Evolutionary conservation across 1,139 yeast genomes (phyloP).

Genomic region (Candida labiduridarum): DNA sequence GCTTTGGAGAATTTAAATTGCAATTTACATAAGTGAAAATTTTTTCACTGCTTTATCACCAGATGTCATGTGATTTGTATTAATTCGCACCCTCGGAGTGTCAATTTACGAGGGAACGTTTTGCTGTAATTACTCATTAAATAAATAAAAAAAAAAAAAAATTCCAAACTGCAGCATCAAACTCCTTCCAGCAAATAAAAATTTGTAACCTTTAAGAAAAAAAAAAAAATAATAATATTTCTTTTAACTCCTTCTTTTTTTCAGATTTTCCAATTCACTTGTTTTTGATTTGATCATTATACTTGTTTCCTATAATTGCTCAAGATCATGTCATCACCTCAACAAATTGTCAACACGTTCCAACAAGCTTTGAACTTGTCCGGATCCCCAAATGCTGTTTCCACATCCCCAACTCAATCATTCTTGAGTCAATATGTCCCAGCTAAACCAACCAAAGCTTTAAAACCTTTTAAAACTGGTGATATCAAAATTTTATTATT

Average conservation of each 20-base stretch:
- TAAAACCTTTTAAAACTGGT: conserved; percentile 88
- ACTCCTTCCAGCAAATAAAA: background rate
- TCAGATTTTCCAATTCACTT: too few species aligned
- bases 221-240: background rate
- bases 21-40: background rate
- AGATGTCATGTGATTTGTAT: background rate
- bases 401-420: conserved; percentile 70
- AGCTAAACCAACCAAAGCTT: conserved; percentile 60
- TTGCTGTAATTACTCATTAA: background rate
- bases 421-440: conserved; percentile 48
- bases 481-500: conserved; percentile 88
- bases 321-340: conserved; percentile 60
- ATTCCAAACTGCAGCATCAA: background rate
- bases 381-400: conserved; percentile 61
- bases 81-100: background rate
- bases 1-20: background rate
- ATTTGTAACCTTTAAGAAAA: background rate
- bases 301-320: too few species aligned
- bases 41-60: background rate
- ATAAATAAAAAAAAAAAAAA: conserved; percentile 1
- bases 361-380: conserved; percentile 56
- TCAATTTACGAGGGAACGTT: background rate
- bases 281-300: background rate
- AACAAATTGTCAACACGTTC: conserved; percentile 65
- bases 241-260: background rate